phyloP scores from a whole-genome alignment of 148 eudicot species.

The Drosera capensis region DNA sequence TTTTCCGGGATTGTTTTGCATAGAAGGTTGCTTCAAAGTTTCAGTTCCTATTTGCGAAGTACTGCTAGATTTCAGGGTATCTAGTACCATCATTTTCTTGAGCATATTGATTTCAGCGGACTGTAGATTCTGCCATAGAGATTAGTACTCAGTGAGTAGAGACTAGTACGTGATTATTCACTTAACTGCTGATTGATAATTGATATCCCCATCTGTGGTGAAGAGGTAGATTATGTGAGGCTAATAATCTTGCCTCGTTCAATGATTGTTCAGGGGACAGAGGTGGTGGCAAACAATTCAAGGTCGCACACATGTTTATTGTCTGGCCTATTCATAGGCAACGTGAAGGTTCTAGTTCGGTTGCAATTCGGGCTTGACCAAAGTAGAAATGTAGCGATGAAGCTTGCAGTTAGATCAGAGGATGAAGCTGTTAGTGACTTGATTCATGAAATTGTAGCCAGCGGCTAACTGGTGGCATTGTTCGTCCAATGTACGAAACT shows the following conservation, averaged over 20 bases:
- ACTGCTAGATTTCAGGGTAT: too few relatives aligned
- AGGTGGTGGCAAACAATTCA: constrained; percentile 65
- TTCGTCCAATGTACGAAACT: not conserved
- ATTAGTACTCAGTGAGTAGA: too few relatives aligned
- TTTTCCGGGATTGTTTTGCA: too few relatives aligned
- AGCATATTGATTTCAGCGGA: not conserved
- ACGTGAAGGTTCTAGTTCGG: constrained; percentile 80
- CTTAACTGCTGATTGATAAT: too few relatives aligned
- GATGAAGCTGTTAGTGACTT: constrained; percentile 81
- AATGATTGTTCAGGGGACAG: constrained; percentile 55
- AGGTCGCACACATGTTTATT: constrained; percentile 89
- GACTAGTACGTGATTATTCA: too few relatives aligned
- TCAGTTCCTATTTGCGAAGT: too few relatives aligned
- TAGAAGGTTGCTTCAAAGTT: too few relatives aligned
- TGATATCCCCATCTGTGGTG: too few relatives aligned
- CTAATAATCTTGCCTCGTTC: not conserved
- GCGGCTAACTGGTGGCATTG: constrained; percentile 29
- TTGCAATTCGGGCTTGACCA: constrained; percentile 74
- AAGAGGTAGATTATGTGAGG: too few relatives aligned
- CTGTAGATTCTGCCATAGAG: not conserved
- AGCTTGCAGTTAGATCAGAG: constrained; percentile 85
- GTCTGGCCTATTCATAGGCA: constrained; percentile 85
- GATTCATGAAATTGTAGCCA: constrained; percentile 89
- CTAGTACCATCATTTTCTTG: too few relatives aligned
- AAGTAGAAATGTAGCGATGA: constrained; percentile 87